Percentiles rank a stretch among this genome's conserved stretches.
These are phyloP conservation scores for Backusella macrospora DNA, from an alignment of 192 early-diverging fungal species.

Conservation along the genomic window DNA sequence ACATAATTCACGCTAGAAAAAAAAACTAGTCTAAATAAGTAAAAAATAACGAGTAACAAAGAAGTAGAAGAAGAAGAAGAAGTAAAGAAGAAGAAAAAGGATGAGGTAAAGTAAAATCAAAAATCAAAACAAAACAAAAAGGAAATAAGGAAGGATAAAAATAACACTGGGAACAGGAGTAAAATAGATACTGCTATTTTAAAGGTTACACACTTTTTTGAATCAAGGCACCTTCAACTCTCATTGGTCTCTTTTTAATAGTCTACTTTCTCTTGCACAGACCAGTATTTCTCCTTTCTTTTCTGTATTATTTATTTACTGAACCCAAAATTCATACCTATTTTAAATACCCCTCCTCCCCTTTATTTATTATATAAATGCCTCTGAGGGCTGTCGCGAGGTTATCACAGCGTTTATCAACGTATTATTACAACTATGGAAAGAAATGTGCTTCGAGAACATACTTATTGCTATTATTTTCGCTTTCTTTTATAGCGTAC, in stretches of 20 bases:
- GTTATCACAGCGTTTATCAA: slow-evolving; percentile 9
- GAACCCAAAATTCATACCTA: neutral
- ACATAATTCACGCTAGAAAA: neutral
- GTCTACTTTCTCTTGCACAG: slow-evolving; percentile 12
- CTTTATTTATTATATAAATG: neutral
- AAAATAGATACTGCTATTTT: neutral
- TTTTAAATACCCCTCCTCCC: neutral
- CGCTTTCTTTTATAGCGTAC: slow-evolving; percentile 19
- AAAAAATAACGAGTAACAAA: neutral
- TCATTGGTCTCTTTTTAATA: slow-evolving; percentile 13
- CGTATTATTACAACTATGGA: slow-evolving; percentile 35
- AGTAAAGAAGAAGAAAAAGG: slow-evolving; percentile 2
- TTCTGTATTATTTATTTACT: slow-evolving; percentile 14
- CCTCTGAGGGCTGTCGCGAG: slow-evolving; percentile 12
- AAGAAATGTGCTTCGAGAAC: slow-evolving; percentile 22
- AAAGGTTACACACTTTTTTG: neutral
- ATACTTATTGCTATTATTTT: slow-evolving; percentile 19
- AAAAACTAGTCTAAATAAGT: neutral
- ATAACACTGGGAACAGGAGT: neutral
- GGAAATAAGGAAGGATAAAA: neutral
- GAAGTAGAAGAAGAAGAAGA: slow-evolving; percentile 7
- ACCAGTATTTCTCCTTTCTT: slow-evolving; percentile 17
- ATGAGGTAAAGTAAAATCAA: neutral
- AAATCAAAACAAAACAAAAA: neutral
- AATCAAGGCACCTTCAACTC: slow-evolving; percentile 10